phyloP scores from a whole-genome alignment of 371 early-diverging fungal species.

The Mucor irregularis region DNA sequence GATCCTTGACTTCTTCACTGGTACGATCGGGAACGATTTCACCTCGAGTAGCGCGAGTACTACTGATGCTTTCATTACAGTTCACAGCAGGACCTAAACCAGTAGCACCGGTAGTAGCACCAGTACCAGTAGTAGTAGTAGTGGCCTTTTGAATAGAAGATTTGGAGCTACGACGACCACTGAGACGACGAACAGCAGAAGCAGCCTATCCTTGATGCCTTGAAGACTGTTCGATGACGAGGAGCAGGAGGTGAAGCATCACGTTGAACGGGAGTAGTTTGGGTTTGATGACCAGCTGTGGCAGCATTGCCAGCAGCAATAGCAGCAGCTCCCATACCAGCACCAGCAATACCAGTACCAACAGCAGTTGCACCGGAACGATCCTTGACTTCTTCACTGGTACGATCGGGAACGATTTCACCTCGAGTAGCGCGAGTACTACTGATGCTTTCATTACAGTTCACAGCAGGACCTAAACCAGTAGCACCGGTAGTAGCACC shows the following conservation, averaged over 20 bases:
- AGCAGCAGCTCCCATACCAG: background rate
- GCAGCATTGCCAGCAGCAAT: background rate
- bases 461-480: background rate
- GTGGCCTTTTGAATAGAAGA: background rate
- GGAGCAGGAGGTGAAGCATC: background rate
- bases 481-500: background rate
- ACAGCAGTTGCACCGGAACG: background rate
- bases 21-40: conserved; percentile 4
- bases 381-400: conserved; percentile 9
- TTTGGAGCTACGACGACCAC: background rate
- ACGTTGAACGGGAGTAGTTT: background rate
- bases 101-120: background rate
- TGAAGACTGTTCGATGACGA: background rate
- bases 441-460: conserved; percentile 13
- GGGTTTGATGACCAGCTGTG: background rate
- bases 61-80: background rate
- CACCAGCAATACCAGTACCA: background rate
- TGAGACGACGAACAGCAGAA: conserved; percentile 11
- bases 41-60: background rate
- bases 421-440: conserved; percentile 20
- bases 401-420: conserved; percentile 2
- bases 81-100: background rate
- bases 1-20: conserved; percentile 10
- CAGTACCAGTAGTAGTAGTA: background rate
- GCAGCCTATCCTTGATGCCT: background rate